These are phyloP conservation scores for Posidonia oceanica DNA, from an alignment of 116 monocot genomes.

Conservation along the genomic window DNA sequence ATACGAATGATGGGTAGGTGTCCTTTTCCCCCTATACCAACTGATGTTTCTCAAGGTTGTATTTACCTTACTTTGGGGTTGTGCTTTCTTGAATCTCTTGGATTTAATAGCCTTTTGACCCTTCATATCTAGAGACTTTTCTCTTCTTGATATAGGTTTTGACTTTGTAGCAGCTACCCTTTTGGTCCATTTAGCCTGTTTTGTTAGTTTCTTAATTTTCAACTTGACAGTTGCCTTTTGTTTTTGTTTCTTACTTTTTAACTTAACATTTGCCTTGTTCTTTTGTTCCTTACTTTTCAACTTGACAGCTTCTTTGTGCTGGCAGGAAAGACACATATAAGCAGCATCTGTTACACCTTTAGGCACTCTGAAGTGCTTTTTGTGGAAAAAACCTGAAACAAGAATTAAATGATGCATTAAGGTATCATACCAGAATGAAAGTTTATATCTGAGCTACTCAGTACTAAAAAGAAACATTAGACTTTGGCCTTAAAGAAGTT, in stretches of 20 bases:
- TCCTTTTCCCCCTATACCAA: conserved; percentile 56
- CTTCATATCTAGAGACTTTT: conserved; percentile 1
- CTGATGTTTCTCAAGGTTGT: conserved; percentile 3
- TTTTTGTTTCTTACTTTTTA: background rate
- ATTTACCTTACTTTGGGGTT: background rate
- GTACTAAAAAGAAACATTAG: background rate
- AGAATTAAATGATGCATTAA: conserved; percentile 5
- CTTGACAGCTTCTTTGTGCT: conserved; percentile 12
- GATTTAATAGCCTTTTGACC: background rate
- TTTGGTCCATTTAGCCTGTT: background rate
- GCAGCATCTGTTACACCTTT: conserved; percentile 31
- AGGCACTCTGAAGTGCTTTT: conserved; percentile 65
- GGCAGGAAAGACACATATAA: conserved; percentile 58
- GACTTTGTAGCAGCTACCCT: conserved; percentile 8
- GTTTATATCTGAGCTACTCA: background rate
- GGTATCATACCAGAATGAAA: background rate
- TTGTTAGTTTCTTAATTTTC: background rate
- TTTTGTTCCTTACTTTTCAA: background rate
- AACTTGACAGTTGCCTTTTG: background rate
- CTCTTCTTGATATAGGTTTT: background rate
- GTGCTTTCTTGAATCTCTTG: conserved; percentile 3
- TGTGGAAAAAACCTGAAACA: conserved; percentile 71
- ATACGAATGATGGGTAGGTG: conserved; percentile 38
- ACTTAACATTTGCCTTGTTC: background rate
- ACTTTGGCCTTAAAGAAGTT: background rate